Conservation (phyloP, 225 moss, liverwort and hornwort species). For the Thuidium tamariscinum region DNA sequence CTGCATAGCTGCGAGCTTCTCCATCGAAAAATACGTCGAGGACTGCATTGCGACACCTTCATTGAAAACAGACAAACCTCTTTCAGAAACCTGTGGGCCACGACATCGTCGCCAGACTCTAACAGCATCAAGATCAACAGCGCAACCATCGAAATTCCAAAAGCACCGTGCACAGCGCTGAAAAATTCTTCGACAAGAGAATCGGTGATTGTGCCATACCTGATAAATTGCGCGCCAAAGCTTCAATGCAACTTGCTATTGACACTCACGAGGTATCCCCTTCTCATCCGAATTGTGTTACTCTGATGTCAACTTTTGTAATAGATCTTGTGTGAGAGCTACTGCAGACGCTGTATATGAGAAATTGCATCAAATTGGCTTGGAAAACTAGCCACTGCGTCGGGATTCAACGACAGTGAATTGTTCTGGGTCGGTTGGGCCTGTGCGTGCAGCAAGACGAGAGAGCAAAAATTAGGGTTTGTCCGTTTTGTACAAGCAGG, state of each 20-base stretch:
- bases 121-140: background rate
- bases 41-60: background rate
- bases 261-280: background rate
- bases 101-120: background rate
- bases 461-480: background rate
- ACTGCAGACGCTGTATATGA: background rate
- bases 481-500: background rate
- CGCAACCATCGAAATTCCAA: background rate
- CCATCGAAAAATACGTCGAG: slow-evolving; percentile 2
- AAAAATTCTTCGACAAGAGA: background rate
- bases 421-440: background rate
- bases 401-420: background rate
- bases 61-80: background rate
- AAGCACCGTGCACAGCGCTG: background rate
- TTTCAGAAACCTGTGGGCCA: background rate
- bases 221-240: background rate
- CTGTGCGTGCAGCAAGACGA: background rate
- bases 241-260: background rate
- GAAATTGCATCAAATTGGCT: background rate
- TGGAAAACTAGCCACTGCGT: background rate
- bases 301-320: background rate
- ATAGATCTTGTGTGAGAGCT: too few species aligned
- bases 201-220: background rate
- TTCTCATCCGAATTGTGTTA: background rate
- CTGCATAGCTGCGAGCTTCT: slow-evolving; percentile 43